Evolutionary conservation across 768 basidiomycete species (phyloP), one percentile per base, ranked within the genome.

Genomic region (Mycena galericulata): DNA sequence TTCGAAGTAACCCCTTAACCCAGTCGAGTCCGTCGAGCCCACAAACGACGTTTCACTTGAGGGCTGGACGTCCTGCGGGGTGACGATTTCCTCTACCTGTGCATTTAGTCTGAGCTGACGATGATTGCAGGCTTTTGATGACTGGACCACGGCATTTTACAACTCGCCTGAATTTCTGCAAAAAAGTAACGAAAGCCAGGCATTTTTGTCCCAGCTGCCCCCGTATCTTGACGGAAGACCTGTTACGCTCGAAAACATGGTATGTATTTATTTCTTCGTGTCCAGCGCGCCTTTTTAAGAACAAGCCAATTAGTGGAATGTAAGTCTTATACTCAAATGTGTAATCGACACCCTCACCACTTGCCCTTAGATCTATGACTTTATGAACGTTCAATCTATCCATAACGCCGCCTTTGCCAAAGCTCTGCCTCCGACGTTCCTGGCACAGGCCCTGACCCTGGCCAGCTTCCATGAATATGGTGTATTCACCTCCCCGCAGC

Each of bases 381-480:
- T 86, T 70, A 89, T 93, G 84, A 92, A 92, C 74, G 90, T 93
- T 56, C 84, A 91, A 71, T 84, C 73, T 49, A 90, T 91, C 55
- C 91, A 94, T 77, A 89, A 92, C 65, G 80, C 80, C 30, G 83
- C 81, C 0, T 94, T 92, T 68, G 73, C 80, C 10, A 59, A 79
- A 0, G 67, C 63, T 0, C 81, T 92, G 4, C 89, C 90, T 11
- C 36, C 78, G 1, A 82, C 81, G 0, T 86, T 81, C 71, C 81
- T 91, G 20, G 83, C 78, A 10, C 88, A 88, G 73, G 89, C 85
- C 4, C 82, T 87, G 22, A 84, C 82, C 49, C 83, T 94, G 9
- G 92, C 91, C 2, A 87, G 92, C 78, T 94, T 84, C 82, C 91
- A 93, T 74, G 90, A 93, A 79, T 88, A 90, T 75, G 85, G 84